These are phyloP conservation scores for Cenchrus americanus DNA, from an alignment of 176 grass and related monocot genomes.

Conservation along the genomic window DNA sequence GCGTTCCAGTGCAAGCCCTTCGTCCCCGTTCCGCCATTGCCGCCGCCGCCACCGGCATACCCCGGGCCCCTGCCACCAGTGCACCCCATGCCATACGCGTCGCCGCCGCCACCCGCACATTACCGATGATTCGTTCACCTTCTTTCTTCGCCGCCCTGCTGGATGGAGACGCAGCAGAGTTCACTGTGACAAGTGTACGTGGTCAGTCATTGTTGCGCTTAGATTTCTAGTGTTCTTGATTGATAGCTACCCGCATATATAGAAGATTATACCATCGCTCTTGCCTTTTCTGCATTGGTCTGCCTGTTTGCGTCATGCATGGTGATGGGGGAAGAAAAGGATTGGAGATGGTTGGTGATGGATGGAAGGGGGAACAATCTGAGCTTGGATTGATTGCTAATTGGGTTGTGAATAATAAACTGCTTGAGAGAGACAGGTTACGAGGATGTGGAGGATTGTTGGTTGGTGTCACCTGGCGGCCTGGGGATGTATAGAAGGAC, in stretches of 20 bases:
- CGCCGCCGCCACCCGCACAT: conserved; percentile 78
- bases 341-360: conserved; percentile 37
- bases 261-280: conserved; percentile 51
- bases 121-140: conserved; percentile 54
- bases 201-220: conserved; percentile 57
- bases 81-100: conserved; percentile 73
- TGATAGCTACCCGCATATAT: conserved; percentile 53
- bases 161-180: conserved; percentile 30
- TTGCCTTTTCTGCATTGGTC: conserved; percentile 46
- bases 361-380: conserved; percentile 20
- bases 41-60: conserved; percentile 58
- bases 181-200: conserved; percentile 52
- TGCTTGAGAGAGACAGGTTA: conserved; percentile 71
- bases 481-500: conserved; percentile 70
- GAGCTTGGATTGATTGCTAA: conserved; percentile 64
- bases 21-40: conserved; percentile 25
- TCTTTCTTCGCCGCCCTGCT: not conserved
- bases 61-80: conserved; percentile 74
- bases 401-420: conserved; percentile 98
- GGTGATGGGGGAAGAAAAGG: conserved; percentile 49
- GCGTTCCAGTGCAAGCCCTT: conserved; percentile 67
- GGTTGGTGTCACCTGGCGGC: conserved; percentile 39
- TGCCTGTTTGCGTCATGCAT: conserved; percentile 34
- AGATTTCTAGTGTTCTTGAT: conserved; percentile 50
- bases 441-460: conserved; percentile 33